Conservation (phyloP, 306 rosid genomes). For the Cicer chorassanicum region DNA sequence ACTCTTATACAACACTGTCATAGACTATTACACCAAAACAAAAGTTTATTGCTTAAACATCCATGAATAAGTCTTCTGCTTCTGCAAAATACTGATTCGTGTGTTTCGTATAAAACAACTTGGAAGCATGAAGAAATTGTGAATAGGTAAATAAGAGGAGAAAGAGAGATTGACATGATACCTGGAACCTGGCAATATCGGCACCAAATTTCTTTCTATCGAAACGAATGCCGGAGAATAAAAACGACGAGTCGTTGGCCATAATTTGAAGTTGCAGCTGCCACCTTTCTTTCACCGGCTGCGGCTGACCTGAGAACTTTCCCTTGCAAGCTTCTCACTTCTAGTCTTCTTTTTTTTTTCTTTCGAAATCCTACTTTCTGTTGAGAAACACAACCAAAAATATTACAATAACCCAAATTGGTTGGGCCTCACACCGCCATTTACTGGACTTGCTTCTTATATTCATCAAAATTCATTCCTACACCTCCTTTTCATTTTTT, state of each 20-base stretch:
- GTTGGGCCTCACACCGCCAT: background rate
- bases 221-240: slow-evolving; percentile 83
- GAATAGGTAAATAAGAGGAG: background rate
- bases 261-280: slow-evolving; percentile 39
- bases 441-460: background rate
- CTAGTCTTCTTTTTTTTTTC: background rate
- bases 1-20: too few species aligned
- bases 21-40: too few species aligned
- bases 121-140: too few species aligned
- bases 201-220: slow-evolving; percentile 69
- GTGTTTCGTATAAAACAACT: background rate
- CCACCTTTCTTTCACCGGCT: background rate
- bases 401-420: background rate
- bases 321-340: background rate
- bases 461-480: background rate
- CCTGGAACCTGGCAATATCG: slow-evolving; percentile 82
- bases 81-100: background rate
- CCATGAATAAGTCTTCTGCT: background rate
- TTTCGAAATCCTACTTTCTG: too few species aligned
- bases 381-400: too few species aligned
- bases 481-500: background rate
- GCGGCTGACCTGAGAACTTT: background rate
- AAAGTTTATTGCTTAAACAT: background rate
- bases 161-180: slow-evolving; percentile 37
- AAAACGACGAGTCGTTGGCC: slow-evolving; percentile 69